Percentiles rank a stretch among this genome's conserved stretches.
Evolutionary conservation across 768 basidiomycete genomes (phyloP).

Genomic region (Tylopilus rubrobrunneus): DNA sequence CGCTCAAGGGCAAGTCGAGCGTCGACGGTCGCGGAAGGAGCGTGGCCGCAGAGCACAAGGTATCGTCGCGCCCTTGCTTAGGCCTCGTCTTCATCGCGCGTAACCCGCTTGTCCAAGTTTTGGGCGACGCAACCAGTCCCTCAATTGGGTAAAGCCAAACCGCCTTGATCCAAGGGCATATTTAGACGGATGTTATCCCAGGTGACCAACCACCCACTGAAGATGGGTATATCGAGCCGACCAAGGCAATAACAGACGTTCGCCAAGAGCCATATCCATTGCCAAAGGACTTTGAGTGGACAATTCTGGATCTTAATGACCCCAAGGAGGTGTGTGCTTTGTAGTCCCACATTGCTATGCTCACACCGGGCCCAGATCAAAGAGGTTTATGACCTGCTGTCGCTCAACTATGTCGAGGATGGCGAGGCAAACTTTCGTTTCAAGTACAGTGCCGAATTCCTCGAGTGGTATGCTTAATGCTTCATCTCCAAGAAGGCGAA

Average conservation of each 20-base stretch:
- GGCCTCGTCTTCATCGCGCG: conserved; percentile 3
- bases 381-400: conserved; percentile 89
- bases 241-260: conserved; percentile 71
- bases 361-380: conserved; percentile 52
- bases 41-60: conserved; percentile 87
- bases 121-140: conserved; percentile 98
- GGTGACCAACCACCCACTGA: conserved; percentile 60
- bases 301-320: conserved; percentile 72
- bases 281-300: conserved; percentile 94
- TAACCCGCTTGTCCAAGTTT: conserved; percentile 52
- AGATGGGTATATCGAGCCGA: conserved; percentile 88
- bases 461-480: conserved; percentile 65
- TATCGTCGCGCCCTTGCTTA: conserved; percentile 30
- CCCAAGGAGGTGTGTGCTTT: conserved; percentile 54
- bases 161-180: background rate
- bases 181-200: conserved; percentile 25
- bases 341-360: background rate
- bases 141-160: conserved; percentile 55
- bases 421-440: conserved; percentile 95
- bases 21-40: conserved; percentile 73
- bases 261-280: conserved; percentile 85
- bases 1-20: conserved; percentile 77
- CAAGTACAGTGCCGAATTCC: conserved; percentile 91
- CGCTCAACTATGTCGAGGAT: conserved; percentile 95
- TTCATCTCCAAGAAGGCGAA: background rate